Base-by-base conservation (phyloP, 768 basidiomycete genomes). In the Lentinula sp. region DNA sequence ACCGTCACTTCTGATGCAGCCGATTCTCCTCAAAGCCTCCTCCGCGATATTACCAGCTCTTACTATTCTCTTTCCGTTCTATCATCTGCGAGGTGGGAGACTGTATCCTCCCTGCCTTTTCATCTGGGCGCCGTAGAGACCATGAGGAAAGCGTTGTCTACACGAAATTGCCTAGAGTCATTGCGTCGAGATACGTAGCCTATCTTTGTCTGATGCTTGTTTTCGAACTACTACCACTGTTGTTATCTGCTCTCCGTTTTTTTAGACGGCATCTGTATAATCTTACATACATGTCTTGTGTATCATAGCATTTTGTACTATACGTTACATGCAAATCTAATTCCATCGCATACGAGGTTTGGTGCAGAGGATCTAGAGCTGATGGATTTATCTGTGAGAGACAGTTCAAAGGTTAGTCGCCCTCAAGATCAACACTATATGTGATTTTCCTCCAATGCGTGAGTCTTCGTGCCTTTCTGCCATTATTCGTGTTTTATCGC, bases 101-200 rank as follows among this genome's bases (percentile, higher is more conserved):
- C 16, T 37, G 76, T 73, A 66, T 77, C 83, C 9, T 74, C 76
- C 42, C 70, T 93, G 56, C 91, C 91, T 11, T 84, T 88, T 68
- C 91, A 93, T 67, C 76, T 93, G 39, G 86, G 84, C 34, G 88
- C 89, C 15, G 77, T 90, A 28, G 84, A 89, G 61, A 77, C 78
- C 18, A 88, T 91, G 83, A 71, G 73, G 39, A 70, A 71, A 50
- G 78, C 77, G 16, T 67, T 80, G 40, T 48, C 43, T 37, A 21
- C 45, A 32, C 37, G 45, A 11, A 40, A 42, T 35, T 23, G 56
- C 15, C 4, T 39, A 4, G 37, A 18, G 7, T n/a, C 34, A 7
- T 6, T 54, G 15, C 18, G 18, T 5, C n/a, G 16, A 52, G 28
- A 35, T 18, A 18, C 21, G n/a, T 54, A n/a, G 34, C 37, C 18